Conservation (phyloP, 768 basidiomycete species). For the Calocera cornea region DNA sequence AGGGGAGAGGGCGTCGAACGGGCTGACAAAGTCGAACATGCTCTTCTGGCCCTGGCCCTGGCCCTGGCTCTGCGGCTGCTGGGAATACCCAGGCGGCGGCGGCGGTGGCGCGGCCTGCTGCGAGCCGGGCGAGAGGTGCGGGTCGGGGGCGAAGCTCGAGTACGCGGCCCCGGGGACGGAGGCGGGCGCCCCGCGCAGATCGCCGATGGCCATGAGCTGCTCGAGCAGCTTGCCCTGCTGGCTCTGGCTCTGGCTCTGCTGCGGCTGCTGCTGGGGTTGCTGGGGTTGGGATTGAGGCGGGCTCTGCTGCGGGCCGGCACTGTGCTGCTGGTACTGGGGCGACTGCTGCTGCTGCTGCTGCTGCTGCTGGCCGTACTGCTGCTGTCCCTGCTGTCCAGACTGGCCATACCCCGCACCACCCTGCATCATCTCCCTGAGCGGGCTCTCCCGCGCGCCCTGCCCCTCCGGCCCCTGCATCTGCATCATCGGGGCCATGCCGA, state of each 20-base stretch:
- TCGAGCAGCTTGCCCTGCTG: slow-evolving; percentile 1
- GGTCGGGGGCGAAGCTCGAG: neutral
- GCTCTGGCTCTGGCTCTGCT: neutral
- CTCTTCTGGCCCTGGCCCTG: slow-evolving; percentile 23
- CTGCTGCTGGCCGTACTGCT: slow-evolving; percentile 17
- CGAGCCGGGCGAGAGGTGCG: neutral
- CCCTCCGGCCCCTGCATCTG: neutral
- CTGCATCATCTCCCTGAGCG: no score
- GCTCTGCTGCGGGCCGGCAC: neutral
- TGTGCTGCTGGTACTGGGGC: neutral
- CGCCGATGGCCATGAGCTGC: slow-evolving; percentile 4
- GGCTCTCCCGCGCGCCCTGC: no score
- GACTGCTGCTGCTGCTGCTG: neutral
- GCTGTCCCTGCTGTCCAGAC: neutral
- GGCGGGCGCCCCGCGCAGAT: neutral
- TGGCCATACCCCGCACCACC: neutral
- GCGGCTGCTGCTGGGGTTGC: slow-evolving; percentile 6
- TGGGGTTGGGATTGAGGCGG: slow-evolving; percentile 13
- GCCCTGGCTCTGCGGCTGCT: slow-evolving; percentile 2
- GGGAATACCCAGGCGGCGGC: slow-evolving; percentile 1
- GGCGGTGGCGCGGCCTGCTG: slow-evolving; percentile 10
- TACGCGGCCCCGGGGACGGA: slow-evolving; percentile 6
- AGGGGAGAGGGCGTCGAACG: slow-evolving; percentile 55
- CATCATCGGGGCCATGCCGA: neutral
- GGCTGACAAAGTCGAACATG: slow-evolving; percentile 74